A percentile compares a stretch with the other conserved stretches of the same genome.
phyloP scores from a whole-genome alignment of 768 basidiomycete genomes.

The Mycena leptocephala region DNA sequence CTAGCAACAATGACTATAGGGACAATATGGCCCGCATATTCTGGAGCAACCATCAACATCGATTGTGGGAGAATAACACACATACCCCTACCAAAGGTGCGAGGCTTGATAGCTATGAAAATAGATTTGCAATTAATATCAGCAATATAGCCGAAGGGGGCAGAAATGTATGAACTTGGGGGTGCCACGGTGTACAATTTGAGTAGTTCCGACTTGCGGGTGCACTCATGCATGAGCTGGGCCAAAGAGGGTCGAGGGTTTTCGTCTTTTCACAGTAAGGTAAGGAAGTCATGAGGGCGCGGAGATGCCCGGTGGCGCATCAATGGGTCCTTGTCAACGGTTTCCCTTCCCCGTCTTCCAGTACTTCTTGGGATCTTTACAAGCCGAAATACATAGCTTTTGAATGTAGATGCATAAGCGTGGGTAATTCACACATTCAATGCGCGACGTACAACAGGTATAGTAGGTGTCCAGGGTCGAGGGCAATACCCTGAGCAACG shows the following conservation, averaged over 20 bases:
- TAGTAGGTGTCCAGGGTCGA: background rate
- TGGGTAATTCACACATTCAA: background rate
- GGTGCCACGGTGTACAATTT: background rate
- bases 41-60: background rate
- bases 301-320: background rate
- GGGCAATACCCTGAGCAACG: slow-evolving; percentile 1
- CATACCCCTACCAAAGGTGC: background rate
- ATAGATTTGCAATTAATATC: background rate
- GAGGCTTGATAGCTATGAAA: background rate
- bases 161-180: background rate
- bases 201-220: background rate
- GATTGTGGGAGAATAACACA: too few relatives aligned
- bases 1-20: background rate
- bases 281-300: background rate
- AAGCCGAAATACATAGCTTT: background rate
- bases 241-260: background rate
- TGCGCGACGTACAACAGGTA: background rate
- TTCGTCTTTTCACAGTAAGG: background rate
- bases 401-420: background rate
- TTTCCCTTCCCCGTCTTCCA: background rate
- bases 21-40: background rate
- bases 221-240: background rate
- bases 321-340: background rate
- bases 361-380: background rate
- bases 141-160: background rate